These are phyloP conservation scores for Lyophyllum decastes DNA, from an alignment of 768 basidiomycete species.

Conservation along the genomic window DNA sequence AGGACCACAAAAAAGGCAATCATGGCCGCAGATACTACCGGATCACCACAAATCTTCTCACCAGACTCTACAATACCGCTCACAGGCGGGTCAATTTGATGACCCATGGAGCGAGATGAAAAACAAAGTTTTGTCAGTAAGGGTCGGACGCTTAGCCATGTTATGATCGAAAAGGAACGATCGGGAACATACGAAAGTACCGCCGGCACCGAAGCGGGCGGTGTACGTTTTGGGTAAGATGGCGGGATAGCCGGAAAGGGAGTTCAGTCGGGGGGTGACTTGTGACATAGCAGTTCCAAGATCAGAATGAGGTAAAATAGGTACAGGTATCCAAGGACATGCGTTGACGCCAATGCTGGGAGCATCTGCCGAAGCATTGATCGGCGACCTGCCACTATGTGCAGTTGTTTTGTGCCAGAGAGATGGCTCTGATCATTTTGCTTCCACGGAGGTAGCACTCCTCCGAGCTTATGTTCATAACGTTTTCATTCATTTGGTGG, in stretches of 20 bases:
- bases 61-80: neutral
- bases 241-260: neutral
- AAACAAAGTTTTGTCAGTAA: neutral
- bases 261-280: neutral
- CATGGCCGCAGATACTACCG: neutral
- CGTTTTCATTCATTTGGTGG: neutral
- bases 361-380: neutral
- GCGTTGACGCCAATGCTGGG: neutral
- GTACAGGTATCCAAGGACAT: neutral
- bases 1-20: neutral
- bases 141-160: neutral
- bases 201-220: neutral
- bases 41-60: neutral
- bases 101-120: neutral
- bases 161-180: neutral
- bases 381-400: neutral
- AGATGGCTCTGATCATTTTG: neutral
- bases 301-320: neutral
- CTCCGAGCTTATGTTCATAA: neutral
- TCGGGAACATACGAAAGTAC: neutral
- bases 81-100: neutral
- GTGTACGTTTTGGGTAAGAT: neutral
- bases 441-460: neutral
- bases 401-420: neutral
- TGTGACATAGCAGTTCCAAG: neutral